A percentile compares a stretch with the other conserved stretches of the same genome.
phyloP scores from a whole-genome alignment of 768 basidiomycete species.

The Polyporus arcularius region DNA sequence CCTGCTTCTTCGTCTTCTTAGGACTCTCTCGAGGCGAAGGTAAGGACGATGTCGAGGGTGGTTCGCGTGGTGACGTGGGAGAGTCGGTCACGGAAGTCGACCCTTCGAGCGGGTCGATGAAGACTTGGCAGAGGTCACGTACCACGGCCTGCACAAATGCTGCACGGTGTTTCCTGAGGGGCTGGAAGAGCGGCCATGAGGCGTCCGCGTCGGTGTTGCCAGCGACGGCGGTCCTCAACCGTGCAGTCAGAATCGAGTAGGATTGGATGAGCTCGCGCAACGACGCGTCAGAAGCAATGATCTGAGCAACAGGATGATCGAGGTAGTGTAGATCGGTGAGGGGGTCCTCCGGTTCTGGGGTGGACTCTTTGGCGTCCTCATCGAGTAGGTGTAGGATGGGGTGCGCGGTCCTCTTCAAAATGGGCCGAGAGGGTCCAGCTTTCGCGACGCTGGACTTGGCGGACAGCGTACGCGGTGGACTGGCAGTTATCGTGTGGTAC shows the following conservation, averaged over 20 bases:
- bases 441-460: constrained; percentile 38
- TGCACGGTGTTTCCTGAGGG: constrained; percentile 55
- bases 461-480: constrained; percentile 14
- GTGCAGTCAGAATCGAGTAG: constrained; percentile 68
- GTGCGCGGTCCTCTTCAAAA: constrained; percentile 58
- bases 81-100: constrained; percentile 1
- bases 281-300: constrained; percentile 50
- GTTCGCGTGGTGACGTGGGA: constrained; percentile 5
- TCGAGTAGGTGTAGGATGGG: constrained; percentile 39
- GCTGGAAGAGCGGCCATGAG: constrained; percentile 74
- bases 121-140: constrained; percentile 66
- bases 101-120: constrained; percentile 52
- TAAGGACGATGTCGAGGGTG: constrained; percentile 30
- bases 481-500: constrained; percentile 20
- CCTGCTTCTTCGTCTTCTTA: constrained; percentile 61
- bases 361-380: constrained; percentile 57
- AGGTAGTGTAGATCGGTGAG: constrained; percentile 66
- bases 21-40: constrained; percentile 77
- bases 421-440: constrained; percentile 58
- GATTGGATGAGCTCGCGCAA: constrained; percentile 69
- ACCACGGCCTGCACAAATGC: constrained; percentile 59
- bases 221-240: constrained; percentile 51
- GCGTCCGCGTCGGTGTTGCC: constrained; percentile 53
- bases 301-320: constrained; percentile 59
- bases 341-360: constrained; percentile 77